Evolutionary conservation across 108 stramenopile species (phyloP), one percentile per base, ranked within the genome.

Genomic region (Seminavis robusta): DNA sequence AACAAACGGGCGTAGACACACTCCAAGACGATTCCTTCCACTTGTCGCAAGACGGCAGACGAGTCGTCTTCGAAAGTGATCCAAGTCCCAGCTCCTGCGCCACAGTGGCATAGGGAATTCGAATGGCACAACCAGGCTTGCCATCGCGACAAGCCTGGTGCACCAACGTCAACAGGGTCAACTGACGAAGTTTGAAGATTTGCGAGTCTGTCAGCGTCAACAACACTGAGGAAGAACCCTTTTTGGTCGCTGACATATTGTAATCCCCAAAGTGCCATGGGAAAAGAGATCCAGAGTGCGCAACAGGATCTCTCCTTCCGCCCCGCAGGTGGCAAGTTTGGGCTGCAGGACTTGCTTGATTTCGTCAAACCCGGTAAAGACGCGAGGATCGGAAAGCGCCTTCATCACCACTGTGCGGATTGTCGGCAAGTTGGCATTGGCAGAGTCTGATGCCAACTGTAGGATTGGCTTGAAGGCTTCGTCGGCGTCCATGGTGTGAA

Each of bases 261-360:
- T 46, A 59, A 3, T 54, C 38, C 17, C 63, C 1, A 9, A 31
- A 1, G 61, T 69, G 2, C 81, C 81, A 52, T 72, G 69, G 9
- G 76, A 75, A 42, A 83, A 83, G 41, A 83, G 39, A 56, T 73
- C 63, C 30, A 83, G 56, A 1, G 81, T 79, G 15, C 59, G 44
- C 33, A 50, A 33, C 13, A 75, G 30, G 0, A 51, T 56, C 16
- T 72, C 47, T 27, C 58, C 52, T 16, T 38, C 53, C 4, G 15
- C 34, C 8, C 16, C 46, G 2, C 28, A 41, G 7, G 8, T 34
- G 43, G 4, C 21, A 11, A 28, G 47, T 61, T 23, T 25, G 36
- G 41, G 31, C 13, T 47, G 15, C 0, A 21, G 8, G 3, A 25
- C 0, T 5, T 46, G 11, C 36, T 74, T 70, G 50, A 74, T 33